These are phyloP conservation scores for Myriangium duriaei DNA, from an alignment of 2,329 filamentous ascomycete species.

Conservation along the genomic window DNA sequence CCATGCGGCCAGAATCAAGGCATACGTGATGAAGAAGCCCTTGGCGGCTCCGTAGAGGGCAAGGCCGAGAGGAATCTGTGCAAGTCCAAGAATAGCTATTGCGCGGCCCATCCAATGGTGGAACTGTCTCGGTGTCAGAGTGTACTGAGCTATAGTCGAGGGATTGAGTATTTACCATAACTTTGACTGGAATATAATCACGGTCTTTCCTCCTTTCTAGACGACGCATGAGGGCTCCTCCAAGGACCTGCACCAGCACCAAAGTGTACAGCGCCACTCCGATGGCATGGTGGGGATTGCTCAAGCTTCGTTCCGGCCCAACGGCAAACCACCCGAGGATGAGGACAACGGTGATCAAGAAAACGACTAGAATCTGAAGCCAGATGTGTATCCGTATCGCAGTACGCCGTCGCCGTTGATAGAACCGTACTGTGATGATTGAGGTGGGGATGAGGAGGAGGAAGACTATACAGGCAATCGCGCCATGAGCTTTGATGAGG, in stretches of 20 bases:
- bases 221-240: constrained; percentile 10
- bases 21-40: constrained; percentile 72
- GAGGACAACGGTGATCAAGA: constrained; percentile 58
- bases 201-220: constrained; percentile 32
- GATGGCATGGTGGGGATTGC: constrained; percentile 77
- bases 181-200: constrained; percentile 43
- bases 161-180: constrained; percentile 36
- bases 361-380: constrained; percentile 55
- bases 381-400: constrained; percentile 62
- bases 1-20: constrained; percentile 46
- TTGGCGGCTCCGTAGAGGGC: constrained; percentile 86
- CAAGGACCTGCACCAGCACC: constrained; percentile 57
- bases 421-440: constrained; percentile 63
- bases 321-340: constrained; percentile 69
- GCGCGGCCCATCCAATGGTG: constrained; percentile 80
- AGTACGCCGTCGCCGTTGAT: constrained; percentile 46
- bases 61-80: constrained; percentile 77
- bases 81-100: constrained; percentile 68
- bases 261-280: constrained; percentile 66
- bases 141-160: neutral
- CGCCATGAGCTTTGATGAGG: constrained; percentile 58
- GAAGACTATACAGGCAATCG: constrained; percentile 61
- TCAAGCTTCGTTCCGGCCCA: constrained; percentile 55
- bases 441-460: constrained; percentile 60
- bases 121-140: constrained; percentile 31